These are phyloP conservation scores for Cryoendolithus antarcticus DNA, from an alignment of 2,329 filamentous ascomycete species.

Conservation along the genomic window DNA sequence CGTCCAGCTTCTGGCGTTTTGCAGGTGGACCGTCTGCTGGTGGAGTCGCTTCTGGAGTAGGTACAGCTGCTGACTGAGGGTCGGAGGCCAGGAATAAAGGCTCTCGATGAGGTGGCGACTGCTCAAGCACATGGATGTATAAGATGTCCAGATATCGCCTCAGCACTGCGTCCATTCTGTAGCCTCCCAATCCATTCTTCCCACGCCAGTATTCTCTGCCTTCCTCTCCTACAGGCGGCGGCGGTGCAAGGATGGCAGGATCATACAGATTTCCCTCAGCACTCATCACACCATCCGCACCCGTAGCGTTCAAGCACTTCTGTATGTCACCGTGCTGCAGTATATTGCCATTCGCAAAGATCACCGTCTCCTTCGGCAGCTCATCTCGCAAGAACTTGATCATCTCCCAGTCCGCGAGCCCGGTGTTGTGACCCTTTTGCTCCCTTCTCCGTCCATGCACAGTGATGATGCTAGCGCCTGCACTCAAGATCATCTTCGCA, in stretches of 20 bases:
- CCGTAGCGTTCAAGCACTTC: slow-evolving; percentile 66
- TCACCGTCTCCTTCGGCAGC: slow-evolving; percentile 73
- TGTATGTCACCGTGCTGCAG: slow-evolving; percentile 68
- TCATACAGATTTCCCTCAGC: slow-evolving; percentile 92
- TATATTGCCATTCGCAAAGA: slow-evolving; percentile 95
- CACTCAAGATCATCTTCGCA: slow-evolving; percentile 71
- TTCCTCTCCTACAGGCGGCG: slow-evolving; percentile 52
- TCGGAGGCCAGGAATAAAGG: slow-evolving; percentile 61
- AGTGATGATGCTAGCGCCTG: slow-evolving; percentile 85
- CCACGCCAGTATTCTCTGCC: slow-evolving; percentile 80
- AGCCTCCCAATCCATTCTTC: slow-evolving; percentile 66
- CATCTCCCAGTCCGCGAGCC: slow-evolving; percentile 81
- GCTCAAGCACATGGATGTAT: slow-evolving; percentile 60
- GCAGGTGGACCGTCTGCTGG: slow-evolving; percentile 2
- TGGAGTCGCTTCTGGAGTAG: not conserved
- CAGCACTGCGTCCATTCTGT: slow-evolving; percentile 75
- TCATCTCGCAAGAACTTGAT: slow-evolving; percentile 73
- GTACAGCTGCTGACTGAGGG: slow-evolving; percentile 24
- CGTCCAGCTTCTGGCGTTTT: not conserved
- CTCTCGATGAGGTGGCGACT: slow-evolving; percentile 51
- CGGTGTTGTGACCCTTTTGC: slow-evolving; percentile 92
- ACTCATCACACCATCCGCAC: slow-evolving; percentile 88
- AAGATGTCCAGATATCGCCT: slow-evolving; percentile 85
- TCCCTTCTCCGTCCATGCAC: slow-evolving; percentile 81
- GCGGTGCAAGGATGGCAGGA: slow-evolving; percentile 67